These are phyloP conservation scores for Kwoniella mangroviensis DNA, from an alignment of 768 basidiomycete species.

Conservation along the genomic window DNA sequence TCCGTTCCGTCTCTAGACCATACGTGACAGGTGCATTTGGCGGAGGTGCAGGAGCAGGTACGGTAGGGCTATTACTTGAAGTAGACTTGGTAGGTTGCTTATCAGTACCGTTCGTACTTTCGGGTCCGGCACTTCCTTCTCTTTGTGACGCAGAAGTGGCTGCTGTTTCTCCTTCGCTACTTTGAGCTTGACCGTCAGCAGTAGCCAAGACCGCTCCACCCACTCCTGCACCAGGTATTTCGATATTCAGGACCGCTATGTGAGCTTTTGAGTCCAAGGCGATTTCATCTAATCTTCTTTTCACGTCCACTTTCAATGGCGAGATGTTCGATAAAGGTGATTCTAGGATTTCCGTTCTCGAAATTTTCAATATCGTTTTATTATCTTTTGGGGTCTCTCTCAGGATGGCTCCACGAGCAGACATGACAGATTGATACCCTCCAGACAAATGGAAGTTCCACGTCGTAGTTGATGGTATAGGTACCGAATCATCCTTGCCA, in stretches of 20 bases:
- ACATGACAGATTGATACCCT: constrained; percentile 89
- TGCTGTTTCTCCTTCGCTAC: background rate
- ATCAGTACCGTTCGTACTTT: background rate
- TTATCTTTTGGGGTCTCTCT: constrained; percentile 74
- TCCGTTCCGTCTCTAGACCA: constrained; percentile 89
- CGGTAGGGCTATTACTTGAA: constrained; percentile 64
- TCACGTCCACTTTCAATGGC: constrained; percentile 79
- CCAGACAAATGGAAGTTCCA: constrained; percentile 91
- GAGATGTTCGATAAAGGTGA: constrained; percentile 64
- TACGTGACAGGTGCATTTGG: constrained; percentile 68
- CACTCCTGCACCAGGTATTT: constrained; percentile 22
- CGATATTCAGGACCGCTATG: constrained; percentile 87
- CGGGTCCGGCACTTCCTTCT: constrained; percentile 58
- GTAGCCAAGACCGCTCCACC: constrained; percentile 32
- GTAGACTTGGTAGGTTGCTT: constrained; percentile 37
- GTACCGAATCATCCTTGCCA: constrained; percentile 16
- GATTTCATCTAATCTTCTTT: constrained; percentile 87
- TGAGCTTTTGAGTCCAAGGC: constrained; percentile 89
- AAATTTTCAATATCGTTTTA: constrained; percentile 83
- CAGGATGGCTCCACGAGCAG: constrained; percentile 82
- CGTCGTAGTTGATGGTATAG: constrained; percentile 30
- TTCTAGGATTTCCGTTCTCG: constrained; percentile 91
- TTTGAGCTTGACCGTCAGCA: constrained; percentile 29
- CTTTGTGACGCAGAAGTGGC: constrained; percentile 15
- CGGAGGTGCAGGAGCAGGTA: constrained; percentile 12